A percentile compares a stretch with the other conserved stretches of the same genome.
Evolutionary conservation across 345 rosid species (phyloP).

Genomic region (Raphanus sativus): DNA sequence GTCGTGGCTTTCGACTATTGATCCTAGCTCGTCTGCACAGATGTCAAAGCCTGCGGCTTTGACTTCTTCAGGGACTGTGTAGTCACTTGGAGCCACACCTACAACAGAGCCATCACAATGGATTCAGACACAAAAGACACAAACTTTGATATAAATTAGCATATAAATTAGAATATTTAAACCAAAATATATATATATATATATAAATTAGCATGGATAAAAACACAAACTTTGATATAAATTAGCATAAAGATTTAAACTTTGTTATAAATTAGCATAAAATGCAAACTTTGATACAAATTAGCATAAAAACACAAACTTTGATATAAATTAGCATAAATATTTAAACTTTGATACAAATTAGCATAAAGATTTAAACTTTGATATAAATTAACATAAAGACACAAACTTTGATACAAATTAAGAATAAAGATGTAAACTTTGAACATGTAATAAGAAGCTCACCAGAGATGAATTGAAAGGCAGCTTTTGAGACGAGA

Average conservation of each 20-base stretch:
- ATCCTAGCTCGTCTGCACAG: constrained; percentile 83
- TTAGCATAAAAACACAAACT: too few relatives aligned
- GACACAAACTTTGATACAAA: background rate
- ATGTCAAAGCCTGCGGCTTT: constrained; percentile 80
- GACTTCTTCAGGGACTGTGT: constrained; percentile 73
- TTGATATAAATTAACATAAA: background rate
- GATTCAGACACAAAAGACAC: background rate
- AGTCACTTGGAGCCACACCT: constrained; percentile 77
- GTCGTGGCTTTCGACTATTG: constrained; percentile 81
- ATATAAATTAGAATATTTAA: background rate
- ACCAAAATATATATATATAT: too few relatives aligned
- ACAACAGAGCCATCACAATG: constrained; percentile 17
- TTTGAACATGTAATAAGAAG: constrained; percentile 49
- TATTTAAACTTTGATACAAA: constrained; percentile 42
- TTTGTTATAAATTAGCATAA: constrained; percentile 40
- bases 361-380: background rate
- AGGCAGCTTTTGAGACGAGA: constrained; percentile 87
- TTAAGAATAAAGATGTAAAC: background rate
- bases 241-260: background rate
- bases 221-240: background rate
- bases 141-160: background rate
- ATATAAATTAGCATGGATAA: background rate
- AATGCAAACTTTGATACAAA: background rate
- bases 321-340: background rate
- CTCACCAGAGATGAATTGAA: constrained; percentile 78